These are phyloP conservation scores for Sicyos edulis DNA, from an alignment of 306 rosid genomes.

Conservation along the genomic window DNA sequence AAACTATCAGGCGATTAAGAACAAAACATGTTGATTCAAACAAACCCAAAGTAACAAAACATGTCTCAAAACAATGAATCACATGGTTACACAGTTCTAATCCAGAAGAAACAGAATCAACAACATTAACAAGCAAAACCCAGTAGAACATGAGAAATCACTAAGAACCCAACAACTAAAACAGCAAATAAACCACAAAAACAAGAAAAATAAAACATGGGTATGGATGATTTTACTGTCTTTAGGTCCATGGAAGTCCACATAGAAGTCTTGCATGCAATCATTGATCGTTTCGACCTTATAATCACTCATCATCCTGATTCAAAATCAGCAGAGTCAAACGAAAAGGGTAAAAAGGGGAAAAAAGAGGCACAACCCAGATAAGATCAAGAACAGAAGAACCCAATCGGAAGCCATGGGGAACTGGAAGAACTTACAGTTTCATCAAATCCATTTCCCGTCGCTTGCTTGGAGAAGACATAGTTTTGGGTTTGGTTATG, in stretches of 20 bases:
- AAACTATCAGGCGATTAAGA: not conserved
- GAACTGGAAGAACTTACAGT: conserved; percentile 38
- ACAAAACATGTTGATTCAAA: not conserved
- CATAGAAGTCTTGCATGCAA: conserved; percentile 68
- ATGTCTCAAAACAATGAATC: not conserved
- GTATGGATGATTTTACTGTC: conserved; percentile 38
- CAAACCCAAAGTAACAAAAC: not conserved
- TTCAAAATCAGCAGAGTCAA: conserved; percentile 3
- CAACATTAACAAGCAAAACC: conserved; percentile 3
- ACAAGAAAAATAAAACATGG: no score
- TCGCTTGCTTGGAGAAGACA: conserved; percentile 89
- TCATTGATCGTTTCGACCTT: conserved; percentile 76
- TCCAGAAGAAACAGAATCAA: not conserved
- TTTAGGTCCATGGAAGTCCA: conserved; percentile 76
- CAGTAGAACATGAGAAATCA: not conserved
- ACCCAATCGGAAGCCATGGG: not conserved
- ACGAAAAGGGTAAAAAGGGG: conserved; percentile 3
- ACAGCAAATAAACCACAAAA: not conserved
- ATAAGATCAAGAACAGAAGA: not conserved
- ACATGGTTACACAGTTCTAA: not conserved
- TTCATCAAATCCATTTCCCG: conserved; percentile 92
- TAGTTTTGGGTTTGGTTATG: conserved; percentile 20
- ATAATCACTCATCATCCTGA: conserved; percentile 92
- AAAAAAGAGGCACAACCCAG: conserved; percentile 22
- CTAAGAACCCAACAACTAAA: not conserved